phyloP scores from a whole-genome alignment of 2,329 filamentous ascomycete genomes.

The Neonectria magnoliae region DNA sequence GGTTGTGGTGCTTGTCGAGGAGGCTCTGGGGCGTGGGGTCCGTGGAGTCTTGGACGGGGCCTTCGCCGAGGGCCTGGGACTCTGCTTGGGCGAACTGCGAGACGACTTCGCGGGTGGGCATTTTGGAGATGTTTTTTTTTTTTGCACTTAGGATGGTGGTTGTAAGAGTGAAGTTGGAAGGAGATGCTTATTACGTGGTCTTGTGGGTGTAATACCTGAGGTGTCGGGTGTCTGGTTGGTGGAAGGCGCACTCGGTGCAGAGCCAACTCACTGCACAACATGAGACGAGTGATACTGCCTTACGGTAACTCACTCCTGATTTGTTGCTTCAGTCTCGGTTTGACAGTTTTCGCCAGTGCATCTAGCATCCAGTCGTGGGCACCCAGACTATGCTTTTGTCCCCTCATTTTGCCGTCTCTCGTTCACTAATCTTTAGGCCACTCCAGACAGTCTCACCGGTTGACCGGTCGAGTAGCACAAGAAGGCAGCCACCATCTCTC shows the following conservation, averaged over 20 bases:
- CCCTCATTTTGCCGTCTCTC: too few relatives aligned
- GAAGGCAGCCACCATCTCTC: too few relatives aligned
- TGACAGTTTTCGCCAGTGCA: neutral
- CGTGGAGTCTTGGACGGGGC: slow-evolving; percentile 31
- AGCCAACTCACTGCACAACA: neutral
- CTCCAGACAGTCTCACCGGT: too few relatives aligned
- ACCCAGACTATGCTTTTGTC: too few relatives aligned
- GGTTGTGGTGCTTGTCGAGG: slow-evolving; percentile 39
- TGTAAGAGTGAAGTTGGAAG: neutral
- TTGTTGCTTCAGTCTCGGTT: too few relatives aligned
- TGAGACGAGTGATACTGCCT: neutral
- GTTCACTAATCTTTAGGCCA: too few relatives aligned
- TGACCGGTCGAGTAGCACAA: too few relatives aligned
- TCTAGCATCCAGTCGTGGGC: too few relatives aligned
- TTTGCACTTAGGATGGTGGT: neutral
- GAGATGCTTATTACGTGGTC: neutral
- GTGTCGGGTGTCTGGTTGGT: neutral
- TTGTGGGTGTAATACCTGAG: neutral
- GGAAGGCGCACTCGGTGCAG: neutral
- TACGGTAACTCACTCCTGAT: too few relatives aligned
- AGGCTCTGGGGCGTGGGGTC: slow-evolving; percentile 35
- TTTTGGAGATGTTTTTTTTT: slow-evolving; percentile 4
- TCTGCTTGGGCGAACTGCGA: slow-evolving; percentile 28
- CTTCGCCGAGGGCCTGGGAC: slow-evolving; percentile 29
- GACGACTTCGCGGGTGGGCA: slow-evolving; percentile 39